Evolutionary conservation across 257 asterid species (phyloP).

Genomic region (Gynochthodes officinalis): DNA sequence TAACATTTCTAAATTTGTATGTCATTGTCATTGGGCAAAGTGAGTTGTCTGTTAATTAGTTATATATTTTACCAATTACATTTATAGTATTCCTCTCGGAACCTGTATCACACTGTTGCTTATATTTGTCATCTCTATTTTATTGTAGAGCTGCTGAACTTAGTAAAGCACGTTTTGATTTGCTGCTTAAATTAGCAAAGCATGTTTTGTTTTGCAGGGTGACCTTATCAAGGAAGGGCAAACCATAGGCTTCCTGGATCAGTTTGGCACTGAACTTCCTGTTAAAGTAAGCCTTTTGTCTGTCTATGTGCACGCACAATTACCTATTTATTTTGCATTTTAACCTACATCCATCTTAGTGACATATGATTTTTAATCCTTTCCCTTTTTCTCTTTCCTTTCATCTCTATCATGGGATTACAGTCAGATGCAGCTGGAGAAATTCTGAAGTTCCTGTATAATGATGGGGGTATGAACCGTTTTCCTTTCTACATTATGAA

Average conservation of each 20-base stretch:
- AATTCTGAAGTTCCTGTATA: constrained; percentile 64
- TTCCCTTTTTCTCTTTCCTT: constrained; percentile 2
- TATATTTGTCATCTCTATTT: neutral
- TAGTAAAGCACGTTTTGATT: neutral
- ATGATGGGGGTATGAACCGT: constrained; percentile 65
- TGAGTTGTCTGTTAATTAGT: neutral
- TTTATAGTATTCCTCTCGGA: neutral
- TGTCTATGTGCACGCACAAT: neutral
- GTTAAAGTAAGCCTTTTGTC: constrained; percentile 54
- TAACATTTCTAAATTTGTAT: neutral
- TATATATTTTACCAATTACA: neutral
- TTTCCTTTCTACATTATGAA: neutral
- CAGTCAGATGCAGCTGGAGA: constrained; percentile 91
- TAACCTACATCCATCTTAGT: constrained; percentile 13
- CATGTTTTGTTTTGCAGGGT: constrained; percentile 46
- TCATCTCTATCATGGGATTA: constrained; percentile 16
- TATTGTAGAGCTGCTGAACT: neutral
- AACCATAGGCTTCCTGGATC: constrained; percentile 66
- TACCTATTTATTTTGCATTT: neutral
- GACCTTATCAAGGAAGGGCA: constrained; percentile 86
- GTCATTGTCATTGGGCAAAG: neutral
- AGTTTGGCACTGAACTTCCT: constrained; percentile 60
- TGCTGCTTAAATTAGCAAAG: constrained; percentile 9
- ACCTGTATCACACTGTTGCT: neutral
- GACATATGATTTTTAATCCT: constrained; percentile 9